Base-by-base conservation (phyloP, 345 rosid genomes). In the Salix purpurea region DNA sequence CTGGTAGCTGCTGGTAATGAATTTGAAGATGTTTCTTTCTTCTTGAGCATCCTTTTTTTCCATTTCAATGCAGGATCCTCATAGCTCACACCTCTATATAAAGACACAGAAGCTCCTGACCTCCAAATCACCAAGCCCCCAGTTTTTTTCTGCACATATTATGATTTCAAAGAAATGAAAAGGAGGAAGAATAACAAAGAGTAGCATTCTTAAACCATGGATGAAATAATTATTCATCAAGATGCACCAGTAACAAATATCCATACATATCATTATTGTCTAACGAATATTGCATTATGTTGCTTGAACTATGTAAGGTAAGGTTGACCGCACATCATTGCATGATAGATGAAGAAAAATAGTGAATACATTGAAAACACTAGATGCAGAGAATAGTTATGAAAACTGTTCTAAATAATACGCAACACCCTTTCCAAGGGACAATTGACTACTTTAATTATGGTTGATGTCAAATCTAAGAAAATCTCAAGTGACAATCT, bases 41-140 rank as follows among this genome's bases (percentile, higher is more conserved):
- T 89, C 87, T 80, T 81, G 69, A 75, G 86, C 72, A 86, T 78
- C 71, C 78, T 82, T 80, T 84, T 92, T 79, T 84, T 87, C 69
- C 71, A 69, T 62, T 83, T 79, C 68, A 80, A 83, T 0, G 89
- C 83, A 40, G 89, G 89, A 85, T 82, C 85, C 82, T 84, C 86
- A 70, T 90, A 87, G 80, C 88, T 87, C 77, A 86, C 88, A 42
- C 91, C 92, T 83, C 93, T 86, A 81, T 95, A 95, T 66, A 95
- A 80, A 50, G 96, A 84, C 37, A 93, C 81, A 36, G 99, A 81
- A 72, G 95, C 86, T 67, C 97, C 99, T 21, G 94, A 93, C 83
- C 99, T 90, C 99, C 99, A 95, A 73, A 95, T 86, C 78, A 95
- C 99, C 86, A 95, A 84, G 42, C 99, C 99, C 69, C 99, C 97